Evolutionary conservation across 805 yeast species (phyloP), one percentile per base, ranked within the genome.

Genomic region (Saccharomycopsis schoenii): DNA sequence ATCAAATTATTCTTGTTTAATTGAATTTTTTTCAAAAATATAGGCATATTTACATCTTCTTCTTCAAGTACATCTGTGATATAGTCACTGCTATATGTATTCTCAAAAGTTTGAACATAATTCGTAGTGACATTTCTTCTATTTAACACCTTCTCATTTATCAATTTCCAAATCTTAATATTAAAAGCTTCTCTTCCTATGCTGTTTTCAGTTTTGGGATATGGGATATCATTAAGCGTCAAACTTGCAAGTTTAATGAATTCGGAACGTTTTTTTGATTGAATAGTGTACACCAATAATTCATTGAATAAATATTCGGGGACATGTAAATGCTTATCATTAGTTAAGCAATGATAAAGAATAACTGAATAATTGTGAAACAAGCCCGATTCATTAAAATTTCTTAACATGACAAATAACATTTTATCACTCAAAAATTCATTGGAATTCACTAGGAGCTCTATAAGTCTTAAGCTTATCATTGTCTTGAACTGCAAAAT

Each of bases 41-140:
- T 17, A 21, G 51, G 40, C 21, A 5, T 47, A 17, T 11, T 24
- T 15, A 15, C n/a, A 21, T 47, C 34, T 14, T 47, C 52, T 2
- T 47, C 52, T 4, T 24, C 34, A 21, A 24, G 8, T 12, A 47
- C 8, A 47, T 47, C 52, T 19, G 52, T 47, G 2, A 47, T 11
- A 21, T 47, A 47, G 21, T 56, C 58, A 29, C 24, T 15, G 15
- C 37, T n/a, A 52, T 40, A 40, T 6, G 56, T 52, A 14, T 58
- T 58, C 19, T 52, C 60, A 54, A 50, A 58, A 17, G 54, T 39
- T 17, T 47, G 55, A 19, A 50, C 37, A 41, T 58, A 58, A 21
- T 52, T 58, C 12, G 60, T 52, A 11, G 40, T 34, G 15, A 58
- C 39, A 19, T 40, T 37, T 17, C 17, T 37, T 52, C n/a, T 36